Conservation (phyloP, 495 filamentous ascomycete species). For the Thermothielavioides terrestris region DNA sequence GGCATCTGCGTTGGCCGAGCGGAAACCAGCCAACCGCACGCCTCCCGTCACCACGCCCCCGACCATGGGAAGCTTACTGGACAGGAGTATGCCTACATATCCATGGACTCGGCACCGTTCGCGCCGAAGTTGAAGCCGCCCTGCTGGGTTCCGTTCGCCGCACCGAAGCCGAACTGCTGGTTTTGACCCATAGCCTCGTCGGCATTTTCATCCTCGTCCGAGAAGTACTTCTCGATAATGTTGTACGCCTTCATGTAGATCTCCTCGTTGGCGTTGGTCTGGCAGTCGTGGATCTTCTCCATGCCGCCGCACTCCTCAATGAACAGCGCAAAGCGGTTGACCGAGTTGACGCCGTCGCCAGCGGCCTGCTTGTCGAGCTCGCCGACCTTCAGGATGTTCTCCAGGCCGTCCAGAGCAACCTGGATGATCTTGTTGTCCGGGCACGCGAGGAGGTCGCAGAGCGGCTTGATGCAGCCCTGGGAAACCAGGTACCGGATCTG, state of each 20-base stretch:
- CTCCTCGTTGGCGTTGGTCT: constrained; percentile 99
- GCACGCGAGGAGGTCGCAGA: constrained; percentile 92
- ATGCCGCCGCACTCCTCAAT: constrained; percentile 99
- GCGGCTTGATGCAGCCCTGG: constrained; percentile 92
- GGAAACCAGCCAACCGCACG: too few relatives aligned
- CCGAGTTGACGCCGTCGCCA: constrained; percentile 59
- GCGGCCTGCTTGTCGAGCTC: constrained; percentile 94
- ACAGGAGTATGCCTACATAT: constrained; percentile 63
- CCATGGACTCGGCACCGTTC: constrained; percentile 91
- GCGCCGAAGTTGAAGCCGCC: constrained; percentile 83
- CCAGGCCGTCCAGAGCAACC: constrained; percentile 92
- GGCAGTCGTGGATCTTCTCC: constrained; percentile 99
- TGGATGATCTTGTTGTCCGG: constrained; percentile 99
- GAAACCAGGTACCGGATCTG: constrained; percentile 93
- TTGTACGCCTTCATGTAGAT: constrained; percentile 99
- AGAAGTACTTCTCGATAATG: constrained; percentile 99
- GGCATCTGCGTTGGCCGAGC: not conserved
- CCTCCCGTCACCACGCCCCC: not conserved
- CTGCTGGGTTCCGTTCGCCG: constrained; percentile 47
- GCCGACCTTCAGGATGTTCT: constrained; percentile 99
- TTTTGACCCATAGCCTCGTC: constrained; percentile 51
- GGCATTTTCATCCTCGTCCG: constrained; percentile 86
- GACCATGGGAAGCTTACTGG: not conserved
- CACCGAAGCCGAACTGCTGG: constrained; percentile 75
- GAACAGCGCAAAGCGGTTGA: constrained; percentile 96